Evolutionary conservation across 1,139 yeast species (phyloP).

Genomic region (Saccharomyces uvarum): DNA sequence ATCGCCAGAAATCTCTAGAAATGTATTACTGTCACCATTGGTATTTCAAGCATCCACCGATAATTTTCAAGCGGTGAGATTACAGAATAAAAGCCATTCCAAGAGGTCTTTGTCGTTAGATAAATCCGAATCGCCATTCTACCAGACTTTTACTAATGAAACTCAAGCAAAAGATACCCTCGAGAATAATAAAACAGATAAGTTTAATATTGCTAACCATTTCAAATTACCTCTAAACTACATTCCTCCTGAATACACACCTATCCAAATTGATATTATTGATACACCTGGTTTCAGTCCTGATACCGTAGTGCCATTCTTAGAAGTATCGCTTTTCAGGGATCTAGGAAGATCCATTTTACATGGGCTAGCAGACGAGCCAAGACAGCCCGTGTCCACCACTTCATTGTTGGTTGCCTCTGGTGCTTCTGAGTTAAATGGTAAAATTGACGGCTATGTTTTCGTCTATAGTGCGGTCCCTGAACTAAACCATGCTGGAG

Average conservation of each 20-base stretch:
- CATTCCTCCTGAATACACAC: slow-evolving; percentile 43
- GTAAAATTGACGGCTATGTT: slow-evolving; percentile 64
- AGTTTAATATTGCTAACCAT: neutral
- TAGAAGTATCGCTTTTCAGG: slow-evolving; percentile 61
- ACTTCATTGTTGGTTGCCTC: slow-evolving; percentile 66
- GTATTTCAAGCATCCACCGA: slow-evolving; percentile 33
- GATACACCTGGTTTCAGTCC: slow-evolving; percentile 68
- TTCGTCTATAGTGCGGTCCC: slow-evolving; percentile 65
- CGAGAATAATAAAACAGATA: neutral
- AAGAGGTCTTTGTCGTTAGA: slow-evolving; percentile 9
- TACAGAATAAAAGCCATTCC: neutral
- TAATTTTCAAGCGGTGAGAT: slow-evolving; percentile 19
- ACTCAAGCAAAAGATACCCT: neutral
- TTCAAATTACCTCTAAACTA: slow-evolving; percentile 25
- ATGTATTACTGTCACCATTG: slow-evolving; percentile 31
- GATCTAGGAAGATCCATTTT: slow-evolving; percentile 52
- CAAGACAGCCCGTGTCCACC: slow-evolving; percentile 55
- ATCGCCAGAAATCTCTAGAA: slow-evolving; percentile 25
- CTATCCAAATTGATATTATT: slow-evolving; percentile 56
- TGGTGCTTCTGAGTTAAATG: slow-evolving; percentile 70
- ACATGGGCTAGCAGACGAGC: slow-evolving; percentile 57
- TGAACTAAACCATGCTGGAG: slow-evolving; percentile 30
- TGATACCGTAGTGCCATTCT: slow-evolving; percentile 59
- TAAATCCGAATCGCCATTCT: slow-evolving; percentile 1
- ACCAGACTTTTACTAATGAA: slow-evolving; percentile 9